A percentile compares a stretch with the other conserved stretches of the same genome.
Evolutionary conservation across 805 yeast species (phyloP).

Genomic region (Kluyveromyces starmeri): DNA sequence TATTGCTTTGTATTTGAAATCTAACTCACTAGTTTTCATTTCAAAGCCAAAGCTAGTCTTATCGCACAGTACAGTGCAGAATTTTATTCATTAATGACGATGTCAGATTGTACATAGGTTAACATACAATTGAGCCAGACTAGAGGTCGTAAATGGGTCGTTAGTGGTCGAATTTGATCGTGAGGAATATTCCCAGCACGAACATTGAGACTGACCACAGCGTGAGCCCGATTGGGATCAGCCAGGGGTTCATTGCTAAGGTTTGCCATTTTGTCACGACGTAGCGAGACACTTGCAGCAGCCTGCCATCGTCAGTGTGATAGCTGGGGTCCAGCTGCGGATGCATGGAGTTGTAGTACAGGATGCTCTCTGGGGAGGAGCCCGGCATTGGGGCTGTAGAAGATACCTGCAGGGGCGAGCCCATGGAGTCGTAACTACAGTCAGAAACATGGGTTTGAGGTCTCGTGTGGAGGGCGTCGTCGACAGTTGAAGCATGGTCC

Average conservation of each 20-base stretch:
- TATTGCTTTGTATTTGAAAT: too few relatives aligned
- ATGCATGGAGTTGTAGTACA: background rate
- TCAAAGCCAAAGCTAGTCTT: too few relatives aligned
- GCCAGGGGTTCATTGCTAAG: constrained; percentile 7
- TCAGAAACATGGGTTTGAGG: background rate
- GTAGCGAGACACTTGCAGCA: constrained; percentile 9
- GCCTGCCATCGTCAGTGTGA: constrained; percentile 2
- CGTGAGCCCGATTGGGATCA: constrained; percentile 7
- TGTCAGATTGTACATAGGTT: too few relatives aligned
- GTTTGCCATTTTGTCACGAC: constrained; percentile 10
- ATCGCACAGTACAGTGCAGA: too few relatives aligned
- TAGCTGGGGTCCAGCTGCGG: constrained; percentile 5
- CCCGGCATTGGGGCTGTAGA: background rate
- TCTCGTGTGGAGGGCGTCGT: constrained; percentile 4
- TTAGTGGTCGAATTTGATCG: constrained; percentile 9
- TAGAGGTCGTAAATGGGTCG: too few relatives aligned
- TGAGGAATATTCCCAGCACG: constrained; percentile 6
- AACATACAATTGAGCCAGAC: too few relatives aligned
- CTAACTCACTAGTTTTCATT: too few relatives aligned
- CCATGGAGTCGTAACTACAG: constrained; percentile 1
- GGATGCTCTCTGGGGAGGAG: background rate
- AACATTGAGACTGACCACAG: constrained; percentile 8
- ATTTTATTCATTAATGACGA: too few relatives aligned
- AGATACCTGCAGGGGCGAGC: background rate
- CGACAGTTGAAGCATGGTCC: constrained; percentile 8